Evolutionary conservation across 2,329 filamentous ascomycete genomes (phyloP), one percentile per base, ranked within the genome.

Genomic region (Pseudocercospora fijiensis): DNA sequence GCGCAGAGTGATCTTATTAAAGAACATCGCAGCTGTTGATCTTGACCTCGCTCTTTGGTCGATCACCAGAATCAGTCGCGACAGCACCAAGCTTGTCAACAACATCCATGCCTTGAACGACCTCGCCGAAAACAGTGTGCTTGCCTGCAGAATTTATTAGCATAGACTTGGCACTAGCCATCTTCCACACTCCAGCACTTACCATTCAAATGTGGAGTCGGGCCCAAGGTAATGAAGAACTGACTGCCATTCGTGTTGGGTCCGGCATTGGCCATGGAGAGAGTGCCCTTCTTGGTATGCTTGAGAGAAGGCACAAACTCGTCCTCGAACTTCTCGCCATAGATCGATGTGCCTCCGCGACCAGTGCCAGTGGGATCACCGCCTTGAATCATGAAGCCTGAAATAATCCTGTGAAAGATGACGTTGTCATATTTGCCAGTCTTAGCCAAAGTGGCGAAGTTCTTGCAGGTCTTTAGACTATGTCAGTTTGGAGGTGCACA

Each of bases 251-350:
- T 98, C 69, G 91, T 94, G 78, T 96, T 90, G 59, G 91, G 90
- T 0, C 93, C 94, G 24, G 90, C 89, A 76, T 97, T 97, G 51
- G 95, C 95, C 95, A 98, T 98, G 65, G 90, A 93, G 33, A 99
- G 81, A 49, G 96, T 82, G 2, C 93, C 93, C 2, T 92, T 85
- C 68, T 85, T 81, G 63, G 91, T 89, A 77, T 98, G 94, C 77
- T 89, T 91, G 56, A 92, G 76, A 9, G 63, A 65, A 6, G 76
- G 81, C 74, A 98, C 97, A 76, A 96, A 95, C 80, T 99, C 95
- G 75, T 99, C 95, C 4, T 89, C 86, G 74, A 98, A 98, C 71
- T 90, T 88, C 59, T 86, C 87, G 65, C 92, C 92, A 81, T 95
- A 98, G 77, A 98, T 97, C n/a, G 67, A 68, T 37, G 56, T 90